Conservation (phyloP, 371 early-diverging fungal genomes). For the Mortierella sp. region DNA sequence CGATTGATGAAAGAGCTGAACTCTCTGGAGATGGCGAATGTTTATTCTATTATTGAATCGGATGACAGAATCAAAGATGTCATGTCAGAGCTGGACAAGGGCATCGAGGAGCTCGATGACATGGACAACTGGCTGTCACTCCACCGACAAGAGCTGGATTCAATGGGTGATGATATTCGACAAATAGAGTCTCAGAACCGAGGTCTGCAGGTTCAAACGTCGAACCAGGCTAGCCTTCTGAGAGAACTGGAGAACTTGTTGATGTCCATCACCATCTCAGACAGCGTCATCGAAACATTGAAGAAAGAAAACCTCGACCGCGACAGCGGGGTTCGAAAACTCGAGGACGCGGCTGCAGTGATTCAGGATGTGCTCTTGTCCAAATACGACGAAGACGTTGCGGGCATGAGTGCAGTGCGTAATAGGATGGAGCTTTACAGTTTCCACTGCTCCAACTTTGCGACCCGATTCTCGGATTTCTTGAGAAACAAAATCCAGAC, state of each 20-base stretch:
- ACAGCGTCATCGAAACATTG: conserved; percentile 75
- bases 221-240: conserved; percentile 87
- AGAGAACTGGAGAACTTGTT: conserved; percentile 83
- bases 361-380: conserved; percentile 82
- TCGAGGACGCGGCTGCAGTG: conserved; percentile 82
- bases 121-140: conserved; percentile 88
- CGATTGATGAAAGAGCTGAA: conserved; percentile 70
- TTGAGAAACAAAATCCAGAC: conserved; percentile 59
- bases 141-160: conserved; percentile 90
- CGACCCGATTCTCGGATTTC: conserved; percentile 79
- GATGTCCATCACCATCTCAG: conserved; percentile 76
- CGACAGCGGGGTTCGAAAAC: conserved; percentile 75
- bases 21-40: conserved; percentile 81
- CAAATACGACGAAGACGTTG: conserved; percentile 73
- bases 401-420: conserved; percentile 80
- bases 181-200: conserved; percentile 94
- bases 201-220: conserved; percentile 86
- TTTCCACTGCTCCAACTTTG: conserved; percentile 83
- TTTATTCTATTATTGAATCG: conserved; percentile 92
- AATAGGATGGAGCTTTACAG: conserved; percentile 83
- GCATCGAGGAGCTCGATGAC: conserved; percentile 79
- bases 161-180: conserved; percentile 95
- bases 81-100: conserved; percentile 82
- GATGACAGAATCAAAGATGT: conserved; percentile 87
- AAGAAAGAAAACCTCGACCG: conserved; percentile 87